Evolutionary conservation across 1,284 basidiomycete genomes (phyloP).

Genomic region (Singerocomus inundabilis): DNA sequence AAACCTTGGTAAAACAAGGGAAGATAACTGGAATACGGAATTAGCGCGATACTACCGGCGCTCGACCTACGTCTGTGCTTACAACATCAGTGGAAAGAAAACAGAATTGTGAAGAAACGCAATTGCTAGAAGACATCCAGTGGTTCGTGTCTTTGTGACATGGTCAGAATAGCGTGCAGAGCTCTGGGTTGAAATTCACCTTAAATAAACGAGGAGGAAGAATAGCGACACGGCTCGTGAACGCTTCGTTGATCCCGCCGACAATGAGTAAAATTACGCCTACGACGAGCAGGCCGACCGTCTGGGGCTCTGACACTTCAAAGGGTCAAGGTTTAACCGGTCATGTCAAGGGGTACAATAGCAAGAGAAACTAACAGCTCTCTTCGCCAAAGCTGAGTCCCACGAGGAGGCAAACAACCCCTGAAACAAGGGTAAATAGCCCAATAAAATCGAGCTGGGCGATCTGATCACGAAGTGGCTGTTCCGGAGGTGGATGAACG

Average conservation of each 20-base stretch:
- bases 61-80: constrained; percentile 6
- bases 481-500: constrained; percentile 69
- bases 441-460: constrained; percentile 78
- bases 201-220: constrained; percentile 79
- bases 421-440: constrained; percentile 66
- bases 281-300: constrained; percentile 72
- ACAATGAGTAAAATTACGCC: constrained; percentile 60
- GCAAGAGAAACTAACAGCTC: constrained; percentile 45
- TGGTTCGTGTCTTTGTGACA: constrained; percentile 61
- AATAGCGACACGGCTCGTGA: constrained; percentile 75
- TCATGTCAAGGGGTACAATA: background rate
- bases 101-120: constrained; percentile 63
- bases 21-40: constrained; percentile 15
- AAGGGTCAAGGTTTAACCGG: too few species aligned
- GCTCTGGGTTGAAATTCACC: constrained; percentile 34
- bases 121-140: constrained; percentile 58
- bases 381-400: constrained; percentile 80
- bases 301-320: constrained; percentile 44
- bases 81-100: constrained; percentile 50
- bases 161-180: background rate
- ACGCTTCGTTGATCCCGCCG: constrained; percentile 64
- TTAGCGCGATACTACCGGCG: constrained; percentile 9
- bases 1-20: constrained; percentile 24
- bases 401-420: constrained; percentile 76
- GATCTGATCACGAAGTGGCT: constrained; percentile 56